These are phyloP conservation scores for Capronia americana DNA, from an alignment of 2,329 filamentous ascomycete genomes.

Conservation along the genomic window DNA sequence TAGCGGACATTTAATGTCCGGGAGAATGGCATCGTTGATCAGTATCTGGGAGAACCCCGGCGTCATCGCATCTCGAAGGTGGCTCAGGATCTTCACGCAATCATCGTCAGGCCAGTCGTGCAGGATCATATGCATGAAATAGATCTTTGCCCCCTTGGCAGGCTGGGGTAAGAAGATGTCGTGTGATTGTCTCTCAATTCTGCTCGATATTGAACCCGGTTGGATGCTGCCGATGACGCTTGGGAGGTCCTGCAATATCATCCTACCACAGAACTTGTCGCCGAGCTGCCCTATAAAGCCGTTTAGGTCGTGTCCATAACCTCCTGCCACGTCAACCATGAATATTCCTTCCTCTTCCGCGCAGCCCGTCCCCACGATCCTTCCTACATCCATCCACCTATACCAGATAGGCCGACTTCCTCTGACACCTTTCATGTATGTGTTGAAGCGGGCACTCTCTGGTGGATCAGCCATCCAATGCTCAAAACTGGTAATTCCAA, in stretches of 20 bases:
- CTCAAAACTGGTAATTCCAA: constrained; percentile 4
- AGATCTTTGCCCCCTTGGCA: not conserved
- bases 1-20: not conserved
- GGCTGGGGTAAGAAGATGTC: not conserved
- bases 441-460: constrained; percentile 8
- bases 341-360: not conserved
- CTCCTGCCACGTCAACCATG: constrained; percentile 9
- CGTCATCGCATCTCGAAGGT: constrained; percentile 3
- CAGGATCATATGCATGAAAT: constrained; percentile 2
- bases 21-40: constrained; percentile 6
- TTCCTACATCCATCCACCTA: not conserved
- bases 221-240: not conserved
- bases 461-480: constrained; percentile 5
- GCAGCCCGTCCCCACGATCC: not conserved
- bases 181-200: not conserved
- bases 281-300: not conserved
- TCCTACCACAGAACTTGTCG: not conserved
- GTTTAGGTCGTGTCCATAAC: not conserved
- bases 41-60: not conserved
- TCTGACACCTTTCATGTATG: constrained; percentile 1
- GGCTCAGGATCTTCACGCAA: constrained; percentile 6
- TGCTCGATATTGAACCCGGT: not conserved
- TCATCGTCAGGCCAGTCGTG: constrained; percentile 14
- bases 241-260: constrained; percentile 6
- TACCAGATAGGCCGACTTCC: constrained; percentile 7